Evolutionary conservation across 1,284 basidiomycete genomes (phyloP).

Genomic region (Cutaneotrichosporon curvatum): DNA sequence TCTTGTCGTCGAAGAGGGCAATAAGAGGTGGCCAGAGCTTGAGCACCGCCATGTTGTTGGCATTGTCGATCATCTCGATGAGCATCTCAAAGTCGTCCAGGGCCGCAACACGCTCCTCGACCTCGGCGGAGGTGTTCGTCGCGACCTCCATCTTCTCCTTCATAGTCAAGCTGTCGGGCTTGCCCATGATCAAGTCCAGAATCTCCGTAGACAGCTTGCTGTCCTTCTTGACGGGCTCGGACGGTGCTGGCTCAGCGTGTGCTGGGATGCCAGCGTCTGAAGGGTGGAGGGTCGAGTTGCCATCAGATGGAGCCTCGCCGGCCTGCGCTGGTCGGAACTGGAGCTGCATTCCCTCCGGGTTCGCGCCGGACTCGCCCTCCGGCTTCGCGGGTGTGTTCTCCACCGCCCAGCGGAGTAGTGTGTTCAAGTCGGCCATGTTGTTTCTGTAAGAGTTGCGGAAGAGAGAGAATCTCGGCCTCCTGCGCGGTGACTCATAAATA

Average conservation of each 20-base stretch:
- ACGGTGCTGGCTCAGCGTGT: slow-evolving; percentile 9
- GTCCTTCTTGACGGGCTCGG: slow-evolving; percentile 9
- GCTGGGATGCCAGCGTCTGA: slow-evolving; percentile 26
- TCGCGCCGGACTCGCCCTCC: neutral
- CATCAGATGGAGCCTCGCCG: slow-evolving; percentile 12
- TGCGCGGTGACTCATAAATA: neutral
- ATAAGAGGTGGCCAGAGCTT: slow-evolving; percentile 82
- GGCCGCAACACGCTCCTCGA: slow-evolving; percentile 66
- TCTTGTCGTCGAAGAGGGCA: slow-evolving; percentile 55
- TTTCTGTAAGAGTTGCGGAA: neutral
- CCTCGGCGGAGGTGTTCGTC: slow-evolving; percentile 55
- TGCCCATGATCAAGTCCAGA: slow-evolving; percentile 79
- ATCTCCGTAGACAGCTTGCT: slow-evolving; percentile 53
- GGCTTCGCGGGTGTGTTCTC: slow-evolving; percentile 28
- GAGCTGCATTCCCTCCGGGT: slow-evolving; percentile 20
- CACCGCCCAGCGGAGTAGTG: slow-evolving; percentile 24
- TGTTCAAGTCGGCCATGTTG: slow-evolving; percentile 20
- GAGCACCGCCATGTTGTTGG: slow-evolving; percentile 78
- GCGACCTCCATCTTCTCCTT: slow-evolving; percentile 73
- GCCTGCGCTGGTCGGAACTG: slow-evolving; percentile 29
- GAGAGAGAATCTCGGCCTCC: neutral
- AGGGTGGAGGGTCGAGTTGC: slow-evolving; percentile 31
- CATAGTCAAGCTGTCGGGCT: slow-evolving; percentile 76
- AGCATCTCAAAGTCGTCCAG: slow-evolving; percentile 96
- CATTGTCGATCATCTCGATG: slow-evolving; percentile 91